Evolutionary conservation across 805 yeast species (phyloP).

Genomic region (Ogataea dorogensis): DNA sequence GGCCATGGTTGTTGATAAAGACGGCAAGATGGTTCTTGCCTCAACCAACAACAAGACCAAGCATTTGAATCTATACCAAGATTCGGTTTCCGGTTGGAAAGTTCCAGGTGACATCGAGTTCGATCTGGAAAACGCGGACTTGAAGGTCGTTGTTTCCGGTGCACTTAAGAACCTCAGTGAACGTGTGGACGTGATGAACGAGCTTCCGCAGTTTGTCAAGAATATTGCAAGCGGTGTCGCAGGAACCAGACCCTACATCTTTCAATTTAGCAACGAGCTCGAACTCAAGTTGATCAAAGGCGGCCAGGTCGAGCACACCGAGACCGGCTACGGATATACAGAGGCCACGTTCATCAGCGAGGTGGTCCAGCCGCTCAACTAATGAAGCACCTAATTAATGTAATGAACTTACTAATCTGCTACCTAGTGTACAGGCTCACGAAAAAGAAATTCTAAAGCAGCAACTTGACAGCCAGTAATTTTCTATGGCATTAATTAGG

Average conservation of each 20-base stretch:
- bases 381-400: conserved; percentile 7
- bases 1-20: conserved; percentile 68
- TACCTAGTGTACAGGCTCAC: conserved; percentile 1
- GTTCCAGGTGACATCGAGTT: conserved; percentile 71
- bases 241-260: conserved; percentile 95
- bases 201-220: conserved; percentile 91
- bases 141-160: conserved; percentile 57
- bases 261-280: conserved; percentile 78
- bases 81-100: conserved; percentile 90
- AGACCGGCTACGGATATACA: conserved; percentile 65
- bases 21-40: conserved; percentile 57
- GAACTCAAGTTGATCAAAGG: conserved; percentile 35
- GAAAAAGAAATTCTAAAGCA: conserved; percentile 3
- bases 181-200: conserved; percentile 97
- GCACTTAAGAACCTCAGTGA: conserved; percentile 63
- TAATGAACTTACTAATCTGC: conserved; percentile 7
- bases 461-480: conserved; percentile 4
- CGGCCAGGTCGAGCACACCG: conserved; percentile 43
- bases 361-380: conserved; percentile 7
- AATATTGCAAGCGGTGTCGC: conserved; percentile 91
- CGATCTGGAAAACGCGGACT: conserved; percentile 43
- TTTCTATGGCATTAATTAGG: neutral
- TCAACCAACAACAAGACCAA: conserved; percentile 63
- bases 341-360: conserved; percentile 78
- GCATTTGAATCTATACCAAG: conserved; percentile 56